Conservation (phyloP, 164 flowering plant species). For the Aristolochia californica region DNA sequence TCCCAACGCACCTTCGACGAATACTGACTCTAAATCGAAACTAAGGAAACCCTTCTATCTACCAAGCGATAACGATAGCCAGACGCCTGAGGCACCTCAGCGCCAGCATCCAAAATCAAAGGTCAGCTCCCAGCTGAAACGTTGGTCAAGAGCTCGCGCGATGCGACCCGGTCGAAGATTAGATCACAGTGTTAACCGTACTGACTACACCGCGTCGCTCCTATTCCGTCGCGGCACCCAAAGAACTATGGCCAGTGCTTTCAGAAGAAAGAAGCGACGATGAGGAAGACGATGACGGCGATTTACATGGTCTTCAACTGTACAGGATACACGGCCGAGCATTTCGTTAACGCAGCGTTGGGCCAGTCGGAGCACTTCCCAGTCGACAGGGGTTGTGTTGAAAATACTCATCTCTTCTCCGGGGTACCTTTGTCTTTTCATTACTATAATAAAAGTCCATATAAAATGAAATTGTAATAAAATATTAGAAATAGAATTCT, state of each 20-base stretch:
- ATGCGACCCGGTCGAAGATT: slow-evolving; percentile 64
- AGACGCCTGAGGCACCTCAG: slow-evolving; percentile 5
- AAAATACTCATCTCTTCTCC: slow-evolving; percentile 75
- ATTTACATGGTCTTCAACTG: slow-evolving; percentile 90
- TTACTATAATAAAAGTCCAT: no score
- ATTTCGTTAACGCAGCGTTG: slow-evolving; percentile 75
- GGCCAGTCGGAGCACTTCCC: slow-evolving; percentile 87
- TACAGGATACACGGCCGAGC: slow-evolving; percentile 94
- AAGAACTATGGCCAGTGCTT: slow-evolving; percentile 1
- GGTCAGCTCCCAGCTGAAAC: slow-evolving; percentile 52
- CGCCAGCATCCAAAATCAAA: slow-evolving; percentile 26
- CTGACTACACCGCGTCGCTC: not conserved
- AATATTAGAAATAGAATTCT: no score
- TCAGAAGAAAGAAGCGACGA: slow-evolving; percentile 8
- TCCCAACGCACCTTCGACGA: slow-evolving; percentile 6
- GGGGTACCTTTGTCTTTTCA: slow-evolving; percentile 52
- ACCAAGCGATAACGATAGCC: not conserved
- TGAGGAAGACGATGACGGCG: slow-evolving; percentile 18
- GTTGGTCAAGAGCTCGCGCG: slow-evolving; percentile 81
- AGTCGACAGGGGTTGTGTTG: slow-evolving; percentile 74
- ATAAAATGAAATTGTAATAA: no score
- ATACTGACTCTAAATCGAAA: slow-evolving; percentile 10
- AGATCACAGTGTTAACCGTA: slow-evolving; percentile 28
- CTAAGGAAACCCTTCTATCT: slow-evolving; percentile 6
- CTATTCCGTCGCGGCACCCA: slow-evolving; percentile 5